phyloP scores from a whole-genome alignment of 495 filamentous ascomycete genomes.

The Chaetomidium leptoderma region DNA sequence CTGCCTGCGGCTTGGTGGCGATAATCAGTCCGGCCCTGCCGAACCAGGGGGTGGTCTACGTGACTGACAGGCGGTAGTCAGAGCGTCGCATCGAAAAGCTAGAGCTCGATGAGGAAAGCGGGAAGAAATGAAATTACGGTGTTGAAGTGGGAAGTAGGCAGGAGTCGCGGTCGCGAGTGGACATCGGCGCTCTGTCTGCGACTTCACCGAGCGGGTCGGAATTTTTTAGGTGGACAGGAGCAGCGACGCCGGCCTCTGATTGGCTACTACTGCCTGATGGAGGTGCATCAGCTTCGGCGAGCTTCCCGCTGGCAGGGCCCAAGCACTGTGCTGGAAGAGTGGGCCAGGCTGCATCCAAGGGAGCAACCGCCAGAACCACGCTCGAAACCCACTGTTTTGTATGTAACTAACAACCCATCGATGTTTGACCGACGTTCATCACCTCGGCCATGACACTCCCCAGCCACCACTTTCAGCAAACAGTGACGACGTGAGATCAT shows the following conservation, averaged over 20 bases:
- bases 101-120: background rate
- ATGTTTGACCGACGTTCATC: no score
- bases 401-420: background rate
- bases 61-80: constrained; percentile 7
- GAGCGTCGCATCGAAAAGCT: constrained; percentile 23
- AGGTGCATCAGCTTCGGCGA: constrained; percentile 3
- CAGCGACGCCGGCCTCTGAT: constrained; percentile 18
- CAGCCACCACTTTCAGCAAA: background rate
- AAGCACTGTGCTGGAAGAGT: background rate
- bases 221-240: constrained; percentile 24
- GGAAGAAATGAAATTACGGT: constrained; percentile 4
- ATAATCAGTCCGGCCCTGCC: constrained; percentile 18
- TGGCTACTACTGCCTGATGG: constrained; percentile 8
- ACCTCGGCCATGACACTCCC: background rate
- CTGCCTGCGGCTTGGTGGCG: constrained; percentile 9
- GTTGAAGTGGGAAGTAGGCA: background rate
- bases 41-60: constrained; percentile 19
- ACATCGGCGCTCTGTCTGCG: constrained; percentile 9
- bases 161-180: constrained; percentile 3
- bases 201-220: constrained; percentile 13
- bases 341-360: background rate
- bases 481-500: background rate
- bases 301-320: background rate
- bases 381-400: background rate
- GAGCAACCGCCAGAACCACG: no score